phyloP scores from a whole-genome alignment of 805 yeast species.

The Metschnikowia orientalis region DNA sequence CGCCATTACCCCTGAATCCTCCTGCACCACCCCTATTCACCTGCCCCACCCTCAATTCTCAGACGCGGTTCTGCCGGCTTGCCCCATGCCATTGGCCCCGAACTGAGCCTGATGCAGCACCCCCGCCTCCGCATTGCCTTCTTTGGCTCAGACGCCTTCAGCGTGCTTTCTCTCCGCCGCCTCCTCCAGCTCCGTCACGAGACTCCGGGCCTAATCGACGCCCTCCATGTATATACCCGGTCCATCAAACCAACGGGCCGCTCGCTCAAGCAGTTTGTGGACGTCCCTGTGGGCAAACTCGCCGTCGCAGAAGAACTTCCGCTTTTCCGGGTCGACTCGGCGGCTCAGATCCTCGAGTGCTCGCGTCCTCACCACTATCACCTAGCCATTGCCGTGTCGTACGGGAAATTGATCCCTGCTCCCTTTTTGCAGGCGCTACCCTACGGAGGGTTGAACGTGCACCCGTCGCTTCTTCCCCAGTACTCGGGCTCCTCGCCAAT shows the following conservation, averaged over 20 bases:
- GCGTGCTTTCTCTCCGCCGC: slow-evolving; percentile 48
- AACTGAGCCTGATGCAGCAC: too few species aligned
- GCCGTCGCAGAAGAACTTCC: slow-evolving; percentile 32
- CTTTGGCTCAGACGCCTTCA: slow-evolving; percentile 76
- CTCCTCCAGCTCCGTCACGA: slow-evolving; percentile 22
- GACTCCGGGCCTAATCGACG: slow-evolving; percentile 21
- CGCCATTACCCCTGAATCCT: too few species aligned
- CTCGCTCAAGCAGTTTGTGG: slow-evolving; percentile 40
- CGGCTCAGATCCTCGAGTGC: slow-evolving; percentile 14
- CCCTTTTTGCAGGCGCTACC: slow-evolving; percentile 44
- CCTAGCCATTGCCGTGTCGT: slow-evolving; percentile 86
- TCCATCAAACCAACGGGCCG: slow-evolving; percentile 64
- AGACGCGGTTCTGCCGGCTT: too few species aligned
- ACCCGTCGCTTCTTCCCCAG: slow-evolving; percentile 82
- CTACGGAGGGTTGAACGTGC: slow-evolving; percentile 81
- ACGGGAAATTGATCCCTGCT: slow-evolving; percentile 75
- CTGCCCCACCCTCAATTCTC: too few species aligned
- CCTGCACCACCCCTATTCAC: too few species aligned
- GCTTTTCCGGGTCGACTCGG: slow-evolving; percentile 50
- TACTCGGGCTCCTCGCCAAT: slow-evolving; percentile 89
- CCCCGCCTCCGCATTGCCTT: slow-evolving; percentile 46
- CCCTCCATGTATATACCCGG: slow-evolving; percentile 60
- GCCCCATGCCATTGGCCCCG: too few species aligned
- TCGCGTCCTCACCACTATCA: slow-evolving; percentile 35
- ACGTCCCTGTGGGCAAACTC: slow-evolving; percentile 49